A percentile compares a stretch with the other conserved stretches of the same genome.
These are phyloP conservation scores for Talaromyces stipitatus DNA, from an alignment of 495 filamentous ascomycete species.

Conservation along the genomic window DNA sequence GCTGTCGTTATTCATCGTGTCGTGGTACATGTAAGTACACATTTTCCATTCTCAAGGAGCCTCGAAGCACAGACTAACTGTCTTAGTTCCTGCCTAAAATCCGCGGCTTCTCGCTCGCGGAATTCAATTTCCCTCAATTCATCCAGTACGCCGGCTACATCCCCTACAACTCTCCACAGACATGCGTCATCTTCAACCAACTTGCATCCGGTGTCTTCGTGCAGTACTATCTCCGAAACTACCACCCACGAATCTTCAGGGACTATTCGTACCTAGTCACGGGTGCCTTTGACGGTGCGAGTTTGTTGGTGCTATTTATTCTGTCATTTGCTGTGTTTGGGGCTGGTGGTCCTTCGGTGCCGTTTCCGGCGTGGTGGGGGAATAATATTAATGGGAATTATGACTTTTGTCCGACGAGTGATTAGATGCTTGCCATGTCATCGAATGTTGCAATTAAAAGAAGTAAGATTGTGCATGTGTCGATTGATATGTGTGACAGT, in stretches of 20 bases:
- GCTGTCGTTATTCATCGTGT: constrained; percentile 32
- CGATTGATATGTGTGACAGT: too few relatives aligned
- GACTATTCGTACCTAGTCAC: constrained; percentile 51
- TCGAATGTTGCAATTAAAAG: too few relatives aligned
- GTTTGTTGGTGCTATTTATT: constrained; percentile 44
- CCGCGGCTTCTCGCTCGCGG: constrained; percentile 14
- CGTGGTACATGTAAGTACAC: constrained; percentile 24
- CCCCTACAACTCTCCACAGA: constrained; percentile 38
- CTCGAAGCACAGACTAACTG: neutral
- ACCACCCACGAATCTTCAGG: constrained; percentile 42
- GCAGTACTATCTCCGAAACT: constrained; percentile 47
- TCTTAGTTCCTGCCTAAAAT: constrained; percentile 27
- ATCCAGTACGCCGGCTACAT: constrained; percentile 37
- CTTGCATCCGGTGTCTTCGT: constrained; percentile 36
- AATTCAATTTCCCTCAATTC: constrained; percentile 35
- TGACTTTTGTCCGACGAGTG: constrained; percentile 10
- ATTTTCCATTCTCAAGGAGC: neutral
- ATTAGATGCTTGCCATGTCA: too few relatives aligned
- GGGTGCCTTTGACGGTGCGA: constrained; percentile 49
- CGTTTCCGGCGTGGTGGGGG: constrained; percentile 43
- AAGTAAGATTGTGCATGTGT: too few relatives aligned
- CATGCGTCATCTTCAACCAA: constrained; percentile 25
- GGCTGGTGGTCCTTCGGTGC: constrained; percentile 21
- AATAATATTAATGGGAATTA: constrained; percentile 32
- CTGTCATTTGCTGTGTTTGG: constrained; percentile 54